Base-by-base conservation (phyloP, 176 grass and related monocot genomes). In the Cenchrus americanus region DNA sequence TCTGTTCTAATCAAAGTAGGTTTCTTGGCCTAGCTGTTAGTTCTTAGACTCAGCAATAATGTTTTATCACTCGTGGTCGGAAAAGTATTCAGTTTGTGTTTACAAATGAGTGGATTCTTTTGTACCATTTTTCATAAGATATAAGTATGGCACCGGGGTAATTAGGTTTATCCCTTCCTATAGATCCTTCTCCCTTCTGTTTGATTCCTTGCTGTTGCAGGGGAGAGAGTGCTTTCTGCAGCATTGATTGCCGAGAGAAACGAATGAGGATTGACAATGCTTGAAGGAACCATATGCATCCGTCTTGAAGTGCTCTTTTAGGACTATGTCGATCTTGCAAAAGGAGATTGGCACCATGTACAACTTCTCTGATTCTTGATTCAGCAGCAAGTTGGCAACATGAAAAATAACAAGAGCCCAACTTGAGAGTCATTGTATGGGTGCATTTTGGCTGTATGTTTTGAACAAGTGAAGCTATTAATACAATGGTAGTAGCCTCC, bases 181-280 rank as follows among this genome's bases (percentile, higher is more conserved):
- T 12, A 61, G 8, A 5, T 61, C 0, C 23, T 24, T 12, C 18
- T 43, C 12, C 5, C 27, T 59, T 60, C 12, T 24, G 21, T 23
- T 60, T 76, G 7, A 59, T 80, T 37, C 14, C 47, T 34, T 79
- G 26, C 49, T 65, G 44, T 0, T 79, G 60, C 60, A 66, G 44
- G 24, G 76, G 61, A 37, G 61, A 51, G 18, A 34, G 61, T 3
- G 77, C 61, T 14, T 79, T 79, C 26, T 79, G 43, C 7, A 66
- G 61, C 18, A n/a, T 9, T 48, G 23, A 79, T 51, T 79, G 60
- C 77, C 43, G 61, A 21, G 77, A 79, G 8, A 32, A 79, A 65
- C 44, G 61, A 27, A 79, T 79, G 77, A 79, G 44, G 77, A 37
- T 14, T 21, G 12, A 75, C 73, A 1, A 58, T 10, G n/a, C 43